Conservation (phyloP, 2,329 filamentous ascomycete genomes). For the Colletotrichum sp. region DNA sequence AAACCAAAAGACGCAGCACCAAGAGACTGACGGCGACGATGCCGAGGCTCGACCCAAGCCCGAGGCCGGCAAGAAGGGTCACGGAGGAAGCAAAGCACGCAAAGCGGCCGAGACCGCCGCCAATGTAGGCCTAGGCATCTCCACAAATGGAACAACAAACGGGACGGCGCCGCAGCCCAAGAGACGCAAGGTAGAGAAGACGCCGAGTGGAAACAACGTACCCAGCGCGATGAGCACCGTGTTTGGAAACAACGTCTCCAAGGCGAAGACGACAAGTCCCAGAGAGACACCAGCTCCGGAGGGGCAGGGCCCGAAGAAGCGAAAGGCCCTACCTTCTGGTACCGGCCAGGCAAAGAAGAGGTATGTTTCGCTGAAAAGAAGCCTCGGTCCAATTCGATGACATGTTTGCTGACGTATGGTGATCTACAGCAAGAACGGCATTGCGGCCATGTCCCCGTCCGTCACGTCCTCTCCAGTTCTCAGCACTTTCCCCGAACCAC, state of each 20-base stretch:
- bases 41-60: slow-evolving; percentile 53
- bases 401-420: slow-evolving; percentile 14
- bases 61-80: slow-evolving; percentile 64
- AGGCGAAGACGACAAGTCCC: slow-evolving; percentile 68
- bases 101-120: slow-evolving; percentile 61
- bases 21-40: slow-evolving; percentile 84
- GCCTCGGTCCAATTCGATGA: neutral
- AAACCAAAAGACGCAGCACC: slow-evolving; percentile 70
- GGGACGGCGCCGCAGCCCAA: slow-evolving; percentile 67
- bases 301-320: slow-evolving; percentile 67
- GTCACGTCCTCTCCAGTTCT: slow-evolving; percentile 79
- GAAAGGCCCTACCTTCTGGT: slow-evolving; percentile 66
- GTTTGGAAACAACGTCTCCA: slow-evolving; percentile 54
- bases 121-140: slow-evolving; percentile 69
- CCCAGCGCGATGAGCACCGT: slow-evolving; percentile 72
- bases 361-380: slow-evolving; percentile 40
- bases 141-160: slow-evolving; percentile 56
- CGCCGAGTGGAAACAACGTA: slow-evolving; percentile 49
- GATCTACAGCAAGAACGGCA: slow-evolving; percentile 35
- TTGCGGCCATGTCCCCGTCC: slow-evolving; percentile 67
- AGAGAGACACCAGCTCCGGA: slow-evolving; percentile 72
- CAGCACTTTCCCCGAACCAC: slow-evolving; percentile 68
- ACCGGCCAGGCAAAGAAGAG: slow-evolving; percentile 82
- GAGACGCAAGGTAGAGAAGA: slow-evolving; percentile 81
- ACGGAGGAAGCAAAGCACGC: slow-evolving; percentile 64